A percentile compares a stretch with the other conserved stretches of the same genome.
Evolutionary conservation across 2,329 filamentous ascomycete genomes (phyloP).

Genomic region (Cryoendolithus antarcticus): DNA sequence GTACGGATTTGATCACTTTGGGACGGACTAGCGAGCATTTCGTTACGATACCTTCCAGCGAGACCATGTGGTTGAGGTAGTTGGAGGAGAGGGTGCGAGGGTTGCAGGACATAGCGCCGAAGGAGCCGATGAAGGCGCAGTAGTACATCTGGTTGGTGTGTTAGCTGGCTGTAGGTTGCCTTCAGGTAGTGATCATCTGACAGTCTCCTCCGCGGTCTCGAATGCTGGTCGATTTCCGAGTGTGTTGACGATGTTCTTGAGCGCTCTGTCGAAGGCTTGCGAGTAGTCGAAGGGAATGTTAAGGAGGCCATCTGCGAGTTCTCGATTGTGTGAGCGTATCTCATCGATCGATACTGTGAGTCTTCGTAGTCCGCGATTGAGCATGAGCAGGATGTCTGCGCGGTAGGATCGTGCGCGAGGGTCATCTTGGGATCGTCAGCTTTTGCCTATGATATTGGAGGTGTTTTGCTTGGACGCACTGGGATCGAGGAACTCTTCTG

Average conservation of each 20-base stretch:
- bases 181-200: constrained; percentile 24
- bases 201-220: constrained; percentile 63
- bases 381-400: constrained; percentile 71
- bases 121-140: constrained; percentile 92
- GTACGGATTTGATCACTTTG: constrained; percentile 96
- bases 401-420: constrained; percentile 61
- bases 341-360: constrained; percentile 64
- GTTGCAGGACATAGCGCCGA: constrained; percentile 89
- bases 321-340: constrained; percentile 72
- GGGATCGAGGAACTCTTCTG: constrained; percentile 89
- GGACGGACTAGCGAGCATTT: constrained; percentile 89
- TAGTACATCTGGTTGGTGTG: constrained; percentile 52
- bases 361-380: constrained; percentile 48
- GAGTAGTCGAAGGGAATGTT: constrained; percentile 79
- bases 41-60: constrained; percentile 92
- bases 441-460: background rate
- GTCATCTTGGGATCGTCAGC: constrained; percentile 34
- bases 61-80: constrained; percentile 93
- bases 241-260: constrained; percentile 78
- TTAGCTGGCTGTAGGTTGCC: constrained; percentile 1
- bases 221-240: constrained; percentile 62
- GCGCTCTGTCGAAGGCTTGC: constrained; percentile 76
- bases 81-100: constrained; percentile 80
- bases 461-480: constrained; percentile 30
- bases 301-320: constrained; percentile 69